Base-by-base conservation (phyloP, 805 yeast genomes). In the Kockiozyma suomiensis region DNA sequence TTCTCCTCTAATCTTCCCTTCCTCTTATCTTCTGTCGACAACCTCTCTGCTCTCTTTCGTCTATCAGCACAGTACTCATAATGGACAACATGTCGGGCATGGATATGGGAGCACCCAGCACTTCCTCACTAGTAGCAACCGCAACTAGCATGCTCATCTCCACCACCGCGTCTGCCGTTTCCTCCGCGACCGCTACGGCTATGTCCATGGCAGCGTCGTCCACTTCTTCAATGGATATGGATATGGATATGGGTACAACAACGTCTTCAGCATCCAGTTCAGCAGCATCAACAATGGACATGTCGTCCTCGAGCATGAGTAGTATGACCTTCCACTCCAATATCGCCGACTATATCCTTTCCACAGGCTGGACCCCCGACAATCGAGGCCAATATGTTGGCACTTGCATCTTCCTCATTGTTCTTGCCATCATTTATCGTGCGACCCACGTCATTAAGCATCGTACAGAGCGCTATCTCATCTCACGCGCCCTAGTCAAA, bases 341-440 rank as follows among this genome's bases (percentile, higher is more conserved):
- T 35, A 52, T 42, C 46, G 38, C 56, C 48, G 71, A 68, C 49
- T 60, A 59, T 26, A 46, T 69, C n/a, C 60, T 66, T 37, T 57
- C 72, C 3, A 42, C 60, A 2, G 64, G 56, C 33, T 69, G 72
- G 71, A 68, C 66, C 8, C 72, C 72, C 13, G 47, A 61, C 7
- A 53, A 58, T 21, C 48, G 48, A 12, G 72, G 73, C 32, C 66
- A 66, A 47, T 69, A 69, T 58, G 73, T 70, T 30, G 73, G 71
- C 21, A 65, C 72, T 15, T 69, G 73, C 46, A 64, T 69, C 37
- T 69, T 69, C 60, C 56, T 70, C 30, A 63, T 69, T 30, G 59
- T 69, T 32, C 65, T 69, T 26, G 70, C 67, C 30, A 59, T 69
- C 37, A 50, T 69, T 46, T 68, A 58, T 59, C 51, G 70, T 2